Percentiles rank a stretch among this genome's conserved stretches.
These are phyloP conservation scores for Phytophthora lateralis DNA, from an alignment of 352 stramenopile genomes.

Conservation along the genomic window DNA sequence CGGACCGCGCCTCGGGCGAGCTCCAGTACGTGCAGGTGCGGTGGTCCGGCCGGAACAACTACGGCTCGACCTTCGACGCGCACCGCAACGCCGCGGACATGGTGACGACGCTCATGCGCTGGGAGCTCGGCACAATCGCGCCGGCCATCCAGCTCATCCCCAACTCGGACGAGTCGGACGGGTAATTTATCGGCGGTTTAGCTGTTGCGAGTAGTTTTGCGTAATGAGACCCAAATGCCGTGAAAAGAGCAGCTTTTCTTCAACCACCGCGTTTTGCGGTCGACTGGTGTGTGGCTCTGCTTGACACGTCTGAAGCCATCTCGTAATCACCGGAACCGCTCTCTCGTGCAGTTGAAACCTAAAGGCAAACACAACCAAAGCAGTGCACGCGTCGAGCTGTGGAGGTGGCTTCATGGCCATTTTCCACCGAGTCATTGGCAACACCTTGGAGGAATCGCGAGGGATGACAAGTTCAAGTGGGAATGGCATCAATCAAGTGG, in stretches of 20 bases:
- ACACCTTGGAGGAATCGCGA: not conserved
- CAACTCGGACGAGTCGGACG: slow-evolving; percentile 13
- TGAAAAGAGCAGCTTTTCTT: slow-evolving; percentile 20
- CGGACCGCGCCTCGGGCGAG: slow-evolving; percentile 27
- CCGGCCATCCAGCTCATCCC: slow-evolving; percentile 38
- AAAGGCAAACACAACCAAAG: slow-evolving; percentile 32
- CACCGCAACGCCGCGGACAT: slow-evolving; percentile 54
- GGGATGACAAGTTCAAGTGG: slow-evolving; percentile 21
- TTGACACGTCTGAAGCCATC: slow-evolving; percentile 5
- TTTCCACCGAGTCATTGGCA: not conserved
- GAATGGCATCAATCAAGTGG: slow-evolving; percentile 23
- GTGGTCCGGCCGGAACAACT: slow-evolving; percentile 57
- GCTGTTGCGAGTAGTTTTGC: slow-evolving; percentile 21
- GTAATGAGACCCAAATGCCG: slow-evolving; percentile 26
- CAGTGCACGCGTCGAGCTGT: not conserved
- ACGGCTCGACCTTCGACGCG: slow-evolving; percentile 51
- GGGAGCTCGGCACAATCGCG: slow-evolving; percentile 51
- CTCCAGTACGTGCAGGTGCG: slow-evolving; percentile 44
- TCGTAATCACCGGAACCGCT: slow-evolving; percentile 22
- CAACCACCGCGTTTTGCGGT: slow-evolving; percentile 36
- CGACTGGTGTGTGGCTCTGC: slow-evolving; percentile 7
- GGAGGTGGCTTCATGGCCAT: not conserved
- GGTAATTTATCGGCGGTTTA: slow-evolving; percentile 29
- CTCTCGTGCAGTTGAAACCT: slow-evolving; percentile 22
- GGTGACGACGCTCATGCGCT: slow-evolving; percentile 52